Percentiles rank a stretch among this genome's conserved stretches.
phyloP scores from a whole-genome alignment of 495 filamentous ascomycete species.

The Tuber umbilicatum region DNA sequence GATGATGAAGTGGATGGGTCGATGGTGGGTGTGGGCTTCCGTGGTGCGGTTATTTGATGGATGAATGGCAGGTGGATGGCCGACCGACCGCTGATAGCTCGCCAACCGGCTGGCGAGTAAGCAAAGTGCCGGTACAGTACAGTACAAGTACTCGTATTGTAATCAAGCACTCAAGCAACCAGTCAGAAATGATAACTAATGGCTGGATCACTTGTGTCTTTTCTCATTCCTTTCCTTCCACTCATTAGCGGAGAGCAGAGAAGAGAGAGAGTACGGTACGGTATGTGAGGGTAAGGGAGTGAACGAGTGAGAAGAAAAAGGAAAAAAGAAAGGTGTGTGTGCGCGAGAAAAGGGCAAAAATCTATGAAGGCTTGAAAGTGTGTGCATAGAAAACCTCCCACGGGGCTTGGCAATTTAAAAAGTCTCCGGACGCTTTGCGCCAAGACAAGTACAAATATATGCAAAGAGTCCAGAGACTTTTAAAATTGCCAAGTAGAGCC shows the following conservation, averaged over 20 bases:
- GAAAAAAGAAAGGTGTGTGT: background rate
- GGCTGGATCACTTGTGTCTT: background rate
- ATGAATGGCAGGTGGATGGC: background rate
- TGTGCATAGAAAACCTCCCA: background rate
- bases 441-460: no score
- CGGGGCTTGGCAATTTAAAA: no score
- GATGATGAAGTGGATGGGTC: background rate
- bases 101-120: background rate
- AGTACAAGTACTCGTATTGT: background rate
- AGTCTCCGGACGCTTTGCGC: no score
- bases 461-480: no score
- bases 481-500: background rate
- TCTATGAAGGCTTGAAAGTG: background rate
- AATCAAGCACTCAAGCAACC: background rate
- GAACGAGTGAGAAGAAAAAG: background rate
- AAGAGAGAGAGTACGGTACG: background rate
- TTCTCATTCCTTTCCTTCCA: background rate
- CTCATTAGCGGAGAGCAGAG: background rate
- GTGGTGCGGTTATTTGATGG: background rate
- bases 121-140: background rate
- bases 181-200: background rate
- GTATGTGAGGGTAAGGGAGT: background rate
- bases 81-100: background rate
- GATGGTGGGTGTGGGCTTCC: background rate
- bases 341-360: background rate